phyloP scores from a whole-genome alignment of 495 filamentous ascomycete genomes.

The Trichoderma asperelloides region DNA sequence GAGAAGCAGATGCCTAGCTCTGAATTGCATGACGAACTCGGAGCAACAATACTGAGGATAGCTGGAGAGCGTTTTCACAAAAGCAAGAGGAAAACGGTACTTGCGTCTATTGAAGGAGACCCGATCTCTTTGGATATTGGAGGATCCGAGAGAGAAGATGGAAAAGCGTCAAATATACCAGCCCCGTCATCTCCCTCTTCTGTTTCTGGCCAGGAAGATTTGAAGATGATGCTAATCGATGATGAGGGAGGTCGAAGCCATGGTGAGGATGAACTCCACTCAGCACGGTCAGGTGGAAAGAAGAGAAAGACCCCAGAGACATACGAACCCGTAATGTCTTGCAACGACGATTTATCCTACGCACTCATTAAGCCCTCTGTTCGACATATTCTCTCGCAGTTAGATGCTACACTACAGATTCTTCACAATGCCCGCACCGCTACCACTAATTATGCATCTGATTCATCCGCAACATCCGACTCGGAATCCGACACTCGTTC shows the following conservation, averaged over 20 bases:
- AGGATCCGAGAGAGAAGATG: not conserved
- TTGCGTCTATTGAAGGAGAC: constrained; percentile 8
- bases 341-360: constrained; percentile 51
- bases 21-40: constrained; percentile 56
- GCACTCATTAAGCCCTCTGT: constrained; percentile 53
- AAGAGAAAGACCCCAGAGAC: constrained; percentile 13
- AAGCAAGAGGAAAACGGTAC: constrained; percentile 15
- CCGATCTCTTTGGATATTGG: not conserved
- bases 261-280: constrained; percentile 13
- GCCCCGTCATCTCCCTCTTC: not conserved
- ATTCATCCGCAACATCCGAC: constrained; percentile 25
- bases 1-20: constrained; percentile 41
- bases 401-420: constrained; percentile 57
- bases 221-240: constrained; percentile 9
- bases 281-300: constrained; percentile 16
- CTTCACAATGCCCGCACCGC: constrained; percentile 55
- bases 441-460: constrained; percentile 24
- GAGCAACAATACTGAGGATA: constrained; percentile 49
- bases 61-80: constrained; percentile 53
- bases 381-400: constrained; percentile 51
- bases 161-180: not conserved
- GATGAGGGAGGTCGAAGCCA: constrained; percentile 14
- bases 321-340: constrained; percentile 20
- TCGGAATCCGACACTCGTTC: constrained; percentile 20
- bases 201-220: constrained; percentile 3